A percentile compares a stretch with the other conserved stretches of the same genome.
phyloP scores from a whole-genome alignment of 2,329 filamentous ascomycete species.

The Acarospora socialis region DNA sequence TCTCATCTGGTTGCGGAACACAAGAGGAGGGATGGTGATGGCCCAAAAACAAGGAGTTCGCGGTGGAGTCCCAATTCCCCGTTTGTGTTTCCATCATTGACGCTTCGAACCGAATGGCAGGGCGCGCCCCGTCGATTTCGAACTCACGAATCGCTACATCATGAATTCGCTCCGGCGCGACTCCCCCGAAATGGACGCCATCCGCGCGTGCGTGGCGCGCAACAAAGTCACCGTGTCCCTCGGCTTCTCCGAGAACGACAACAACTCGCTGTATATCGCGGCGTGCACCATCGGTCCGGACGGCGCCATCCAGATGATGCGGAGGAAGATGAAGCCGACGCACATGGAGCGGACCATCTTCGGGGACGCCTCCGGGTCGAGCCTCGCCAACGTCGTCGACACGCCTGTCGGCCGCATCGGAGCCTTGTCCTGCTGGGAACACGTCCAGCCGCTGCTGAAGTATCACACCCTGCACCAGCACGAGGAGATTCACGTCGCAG shows the following conservation, averaged over 20 bases:
- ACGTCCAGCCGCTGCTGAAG: conserved; percentile 36
- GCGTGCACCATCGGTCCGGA: conserved; percentile 31
- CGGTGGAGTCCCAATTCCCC: no score
- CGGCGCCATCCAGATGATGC: conserved; percentile 27
- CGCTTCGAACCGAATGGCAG: conserved; percentile 13
- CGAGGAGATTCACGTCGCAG: conserved; percentile 34
- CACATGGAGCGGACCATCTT: conserved; percentile 39
- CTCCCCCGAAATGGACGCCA: conserved; percentile 24
- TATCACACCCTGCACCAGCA: conserved; percentile 31
- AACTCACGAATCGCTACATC: conserved; percentile 21
- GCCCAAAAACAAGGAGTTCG: no score
- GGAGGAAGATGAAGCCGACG: conserved; percentile 39
- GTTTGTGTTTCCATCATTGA: conserved; percentile 1
- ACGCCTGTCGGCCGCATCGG: conserved; percentile 21
- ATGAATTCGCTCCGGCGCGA: conserved; percentile 19
- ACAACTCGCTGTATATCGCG: conserved; percentile 30
- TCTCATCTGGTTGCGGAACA: no score
- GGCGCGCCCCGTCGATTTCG: conserved; percentile 21
- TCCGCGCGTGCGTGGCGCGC: conserved; percentile 23
- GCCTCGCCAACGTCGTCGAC: conserved; percentile 28
- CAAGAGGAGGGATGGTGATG: no score
- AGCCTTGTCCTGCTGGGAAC: conserved; percentile 37
- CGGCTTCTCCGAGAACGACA: conserved; percentile 30
- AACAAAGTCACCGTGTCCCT: conserved; percentile 30
- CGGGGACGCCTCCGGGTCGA: conserved; percentile 30